phyloP scores from a whole-genome alignment of 2,329 filamentous ascomycete species.

The Chrysoporthe puriensis region DNA sequence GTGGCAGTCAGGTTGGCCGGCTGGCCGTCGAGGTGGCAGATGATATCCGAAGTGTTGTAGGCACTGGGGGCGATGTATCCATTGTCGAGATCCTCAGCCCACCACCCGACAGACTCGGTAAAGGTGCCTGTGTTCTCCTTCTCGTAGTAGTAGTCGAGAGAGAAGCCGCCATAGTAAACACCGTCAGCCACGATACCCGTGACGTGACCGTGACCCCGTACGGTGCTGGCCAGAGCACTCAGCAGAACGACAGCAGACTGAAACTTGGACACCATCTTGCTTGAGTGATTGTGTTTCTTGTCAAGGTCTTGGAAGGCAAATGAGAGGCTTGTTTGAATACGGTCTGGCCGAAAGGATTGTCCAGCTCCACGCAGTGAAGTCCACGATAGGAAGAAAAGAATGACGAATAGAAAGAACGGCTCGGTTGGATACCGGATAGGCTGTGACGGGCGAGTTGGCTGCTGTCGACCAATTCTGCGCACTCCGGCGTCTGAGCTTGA shows the following conservation, averaged over 20 bases:
- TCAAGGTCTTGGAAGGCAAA: neutral
- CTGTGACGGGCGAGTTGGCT: constrained; percentile 7
- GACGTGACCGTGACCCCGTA: constrained; percentile 21
- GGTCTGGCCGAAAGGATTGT: constrained; percentile 1
- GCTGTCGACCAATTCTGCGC: neutral
- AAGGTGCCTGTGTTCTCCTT: constrained; percentile 35
- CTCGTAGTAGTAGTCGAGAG: constrained; percentile 32
- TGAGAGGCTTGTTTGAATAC: neutral
- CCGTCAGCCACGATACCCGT: constrained; percentile 24
- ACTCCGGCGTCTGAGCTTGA: constrained; percentile 3
- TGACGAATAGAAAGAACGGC: constrained; percentile 13
- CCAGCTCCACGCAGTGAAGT: constrained; percentile 23
- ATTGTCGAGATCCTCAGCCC: constrained; percentile 36
- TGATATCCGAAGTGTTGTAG: constrained; percentile 27
- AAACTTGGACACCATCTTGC: constrained; percentile 16
- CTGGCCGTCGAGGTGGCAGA: constrained; percentile 19
- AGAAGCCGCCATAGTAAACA: constrained; percentile 23
- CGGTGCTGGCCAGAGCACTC: constrained; percentile 14
- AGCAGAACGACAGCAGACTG: constrained; percentile 13
- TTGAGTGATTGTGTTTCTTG: neutral
- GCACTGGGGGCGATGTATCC: constrained; percentile 20
- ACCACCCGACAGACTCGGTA: constrained; percentile 37
- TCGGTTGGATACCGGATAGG: constrained; percentile 10
- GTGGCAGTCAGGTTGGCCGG: constrained; percentile 24
- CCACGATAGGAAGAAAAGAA: constrained; percentile 5